These are phyloP conservation scores for Neospermospora avenae DNA, from an alignment of 2,329 filamentous ascomycete genomes.

Conservation along the genomic window DNA sequence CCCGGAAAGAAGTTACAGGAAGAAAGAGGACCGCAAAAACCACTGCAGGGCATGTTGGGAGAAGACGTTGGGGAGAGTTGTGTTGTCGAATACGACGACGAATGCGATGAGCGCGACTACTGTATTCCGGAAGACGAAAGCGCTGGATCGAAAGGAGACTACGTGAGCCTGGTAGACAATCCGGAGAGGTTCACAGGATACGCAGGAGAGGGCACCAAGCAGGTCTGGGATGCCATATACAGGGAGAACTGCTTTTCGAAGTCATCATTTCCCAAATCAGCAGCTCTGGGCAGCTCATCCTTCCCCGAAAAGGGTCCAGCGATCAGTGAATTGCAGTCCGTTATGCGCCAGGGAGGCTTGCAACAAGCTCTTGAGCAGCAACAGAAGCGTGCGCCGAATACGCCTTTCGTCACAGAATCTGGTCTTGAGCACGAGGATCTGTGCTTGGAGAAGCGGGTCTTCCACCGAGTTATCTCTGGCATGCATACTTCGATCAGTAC, in stretches of 20 bases:
- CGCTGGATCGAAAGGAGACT: slow-evolving; percentile 83
- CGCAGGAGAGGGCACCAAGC: slow-evolving; percentile 74
- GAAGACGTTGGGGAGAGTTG: slow-evolving; percentile 91
- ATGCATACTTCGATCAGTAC: slow-evolving; percentile 98
- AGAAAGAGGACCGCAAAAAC: slow-evolving; percentile 64
- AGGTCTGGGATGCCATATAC: slow-evolving; percentile 97
- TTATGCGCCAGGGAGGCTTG: slow-evolving; percentile 56
- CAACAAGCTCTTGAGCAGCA: slow-evolving; percentile 61
- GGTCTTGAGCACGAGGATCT: slow-evolving; percentile 80
- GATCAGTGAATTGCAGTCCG: slow-evolving; percentile 57
- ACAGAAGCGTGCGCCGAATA: slow-evolving; percentile 50
- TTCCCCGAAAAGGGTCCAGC: slow-evolving; percentile 40
- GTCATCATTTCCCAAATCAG: slow-evolving; percentile 59
- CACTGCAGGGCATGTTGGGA: slow-evolving; percentile 78
- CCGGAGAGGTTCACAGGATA: slow-evolving; percentile 96
- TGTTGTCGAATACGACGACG: slow-evolving; percentile 95
- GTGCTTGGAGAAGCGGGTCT: slow-evolving; percentile 97
- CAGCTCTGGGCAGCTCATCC: slow-evolving; percentile 47
- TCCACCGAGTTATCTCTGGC: slow-evolving; percentile 90
- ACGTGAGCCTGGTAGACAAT: slow-evolving; percentile 90
- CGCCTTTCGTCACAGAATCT: slow-evolving; percentile 58
- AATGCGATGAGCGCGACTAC: slow-evolving; percentile 95
- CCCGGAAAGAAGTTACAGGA: slow-evolving; percentile 72
- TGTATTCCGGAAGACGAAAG: slow-evolving; percentile 95
- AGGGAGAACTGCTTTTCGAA: slow-evolving; percentile 91